phyloP scores from a whole-genome alignment of 2,329 filamentous ascomycete species.

The Diplodia mutila region DNA sequence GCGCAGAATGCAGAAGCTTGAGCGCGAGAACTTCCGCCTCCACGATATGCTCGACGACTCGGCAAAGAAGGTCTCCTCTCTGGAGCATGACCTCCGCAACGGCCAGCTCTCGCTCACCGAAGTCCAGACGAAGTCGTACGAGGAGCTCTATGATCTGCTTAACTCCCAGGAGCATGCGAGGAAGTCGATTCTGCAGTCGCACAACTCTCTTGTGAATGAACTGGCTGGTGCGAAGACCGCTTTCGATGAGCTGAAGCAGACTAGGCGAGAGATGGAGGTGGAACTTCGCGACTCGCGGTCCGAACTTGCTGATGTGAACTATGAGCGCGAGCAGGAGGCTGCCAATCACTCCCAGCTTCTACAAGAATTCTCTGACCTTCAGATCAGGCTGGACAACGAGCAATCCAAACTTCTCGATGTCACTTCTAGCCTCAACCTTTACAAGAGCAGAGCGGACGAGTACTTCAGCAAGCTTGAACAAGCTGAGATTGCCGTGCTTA shows the following conservation, averaged over 20 bases:
- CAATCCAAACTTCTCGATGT: conserved; percentile 83
- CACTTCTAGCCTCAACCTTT: conserved; percentile 79
- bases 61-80: conserved; percentile 82
- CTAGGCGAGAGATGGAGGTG: conserved; percentile 77
- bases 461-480: conserved; percentile 98
- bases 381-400: conserved; percentile 90
- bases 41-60: conserved; percentile 97
- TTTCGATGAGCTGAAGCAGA: conserved; percentile 84
- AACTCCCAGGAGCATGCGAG: conserved; percentile 92
- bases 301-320: conserved; percentile 78
- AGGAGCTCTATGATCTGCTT: conserved; percentile 89
- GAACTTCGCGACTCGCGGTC: conserved; percentile 83
- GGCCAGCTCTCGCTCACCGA: conserved; percentile 89
- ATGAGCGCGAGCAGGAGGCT: conserved; percentile 82
- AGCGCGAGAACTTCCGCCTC: conserved; percentile 86
- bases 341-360: conserved; percentile 86
- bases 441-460: conserved; percentile 90
- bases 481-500: conserved; percentile 92
- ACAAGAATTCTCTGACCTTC: conserved; percentile 89
- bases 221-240: conserved; percentile 84
- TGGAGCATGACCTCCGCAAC: conserved; percentile 84
- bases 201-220: conserved; percentile 84
- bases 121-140: conserved; percentile 89
- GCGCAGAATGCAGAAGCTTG: conserved; percentile 84
- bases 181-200: conserved; percentile 76